Evolutionary conservation across 192 early-diverging fungal genomes (phyloP).

Genomic region (Coemansia sp.): DNA sequence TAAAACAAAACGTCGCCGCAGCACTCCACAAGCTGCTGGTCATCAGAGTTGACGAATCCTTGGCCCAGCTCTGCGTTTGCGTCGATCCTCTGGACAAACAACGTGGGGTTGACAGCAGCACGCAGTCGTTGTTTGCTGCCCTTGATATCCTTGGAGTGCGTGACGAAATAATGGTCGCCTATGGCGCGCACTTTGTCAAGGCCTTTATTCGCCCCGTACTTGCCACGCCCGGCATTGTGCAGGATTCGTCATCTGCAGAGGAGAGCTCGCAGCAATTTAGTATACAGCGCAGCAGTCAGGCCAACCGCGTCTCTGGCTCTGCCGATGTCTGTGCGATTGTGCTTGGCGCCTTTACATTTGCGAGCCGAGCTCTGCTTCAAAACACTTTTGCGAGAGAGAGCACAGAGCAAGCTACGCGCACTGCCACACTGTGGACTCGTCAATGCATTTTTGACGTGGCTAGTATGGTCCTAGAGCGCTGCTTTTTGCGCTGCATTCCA

Average conservation of each 20-base stretch:
- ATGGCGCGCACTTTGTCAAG: conserved; percentile 14
- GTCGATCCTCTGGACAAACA: background rate
- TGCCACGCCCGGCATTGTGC: background rate
- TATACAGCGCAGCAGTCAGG: background rate
- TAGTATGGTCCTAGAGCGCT: conserved; percentile 24
- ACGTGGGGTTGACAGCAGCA: background rate
- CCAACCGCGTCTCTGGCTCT: background rate
- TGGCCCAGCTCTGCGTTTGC: background rate
- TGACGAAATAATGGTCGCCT: background rate
- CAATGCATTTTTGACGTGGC: background rate
- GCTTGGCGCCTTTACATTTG: conserved; percentile 1
- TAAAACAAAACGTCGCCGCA: conserved; percentile 10
- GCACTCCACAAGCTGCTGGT: background rate
- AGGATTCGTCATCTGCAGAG: background rate
- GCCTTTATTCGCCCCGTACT: conserved; percentile 18
- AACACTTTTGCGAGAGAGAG: background rate
- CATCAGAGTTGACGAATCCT: background rate
- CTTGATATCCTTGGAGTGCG: conserved; percentile 13
- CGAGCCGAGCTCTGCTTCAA: background rate
- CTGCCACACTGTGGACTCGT: background rate
- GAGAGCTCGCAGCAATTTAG: background rate
- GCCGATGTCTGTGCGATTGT: conserved; percentile 7
- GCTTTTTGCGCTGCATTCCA: conserved; percentile 19
- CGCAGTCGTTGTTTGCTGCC: conserved; percentile 8
- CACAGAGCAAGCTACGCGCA: background rate